Evolutionary conservation across 805 yeast species (phyloP), one percentile per base, ranked within the genome.

Genomic region (Pichia cephalocereana): DNA sequence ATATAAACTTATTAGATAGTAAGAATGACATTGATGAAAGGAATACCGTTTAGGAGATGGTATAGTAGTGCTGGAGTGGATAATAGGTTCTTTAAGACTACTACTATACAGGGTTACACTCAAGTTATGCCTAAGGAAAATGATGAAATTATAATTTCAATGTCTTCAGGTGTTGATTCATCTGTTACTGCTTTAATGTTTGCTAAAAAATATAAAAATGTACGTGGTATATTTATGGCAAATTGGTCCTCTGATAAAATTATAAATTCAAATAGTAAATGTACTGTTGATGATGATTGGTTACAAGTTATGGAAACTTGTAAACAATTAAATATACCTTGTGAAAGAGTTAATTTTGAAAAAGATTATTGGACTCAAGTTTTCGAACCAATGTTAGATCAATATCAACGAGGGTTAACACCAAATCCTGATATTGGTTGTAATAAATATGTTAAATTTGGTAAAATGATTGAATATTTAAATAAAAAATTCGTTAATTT

Each of bases 151-250:
- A 68, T 85, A 19, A 79, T 93, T 6, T 96, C 98, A 8, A 86
- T 93, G 96, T 87, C 96, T 1, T 86, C 96, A 0, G 99, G 99
- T 0, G 98, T 93, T 1, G 99, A 93, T 64, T 90, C 97, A 0
- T 83, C 96, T 1, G 88, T 90, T 1, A 77, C 85, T 3, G 97
- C 98, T 0, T 48, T 63, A 43, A 58, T 64, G 51, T 80, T 72
- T 55, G 70, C 86, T 8, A 65, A 70, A n/a, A 60, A 68, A 34
- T 77, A 74, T 55, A 68, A 69, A 17, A 78, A 84, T 42, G 93
- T 86, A 2, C 65, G 73, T 41, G 99, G 97, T 0, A 72, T 93
- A 2, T 91, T 86, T 65, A 93, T 93, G 98, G 85, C 88, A 39
- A 93, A 93, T 67, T 93, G 97, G 97, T 71, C 80, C 38, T 52